Evolutionary conservation across 257 asterid genomes (phyloP).

Genomic region (Solanum tarijense): DNA sequence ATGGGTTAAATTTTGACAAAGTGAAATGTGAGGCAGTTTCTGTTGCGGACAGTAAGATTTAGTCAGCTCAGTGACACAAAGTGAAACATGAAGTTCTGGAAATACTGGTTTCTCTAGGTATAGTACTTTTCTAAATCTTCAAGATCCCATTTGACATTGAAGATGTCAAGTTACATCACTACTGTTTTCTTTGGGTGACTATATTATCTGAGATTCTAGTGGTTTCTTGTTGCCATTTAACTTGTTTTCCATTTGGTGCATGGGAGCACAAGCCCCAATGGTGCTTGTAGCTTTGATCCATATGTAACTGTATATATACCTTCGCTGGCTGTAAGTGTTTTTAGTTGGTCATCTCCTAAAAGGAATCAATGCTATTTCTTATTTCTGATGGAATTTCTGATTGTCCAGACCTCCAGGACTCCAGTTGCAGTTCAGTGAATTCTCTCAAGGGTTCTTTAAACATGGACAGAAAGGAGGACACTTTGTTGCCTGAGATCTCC

Average conservation of each 20-base stretch:
- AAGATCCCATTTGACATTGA: not conserved
- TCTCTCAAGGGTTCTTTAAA: constrained; percentile 22
- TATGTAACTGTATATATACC: not conserved
- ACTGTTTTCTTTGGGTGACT: not conserved
- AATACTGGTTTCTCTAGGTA: not conserved
- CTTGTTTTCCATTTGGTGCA: not conserved
- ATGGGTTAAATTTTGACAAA: not conserved
- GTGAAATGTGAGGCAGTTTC: not conserved
- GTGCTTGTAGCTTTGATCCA: not conserved
- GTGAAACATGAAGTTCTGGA: not conserved
- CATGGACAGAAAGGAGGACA: constrained; percentile 33
- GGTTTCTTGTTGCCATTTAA: not conserved
- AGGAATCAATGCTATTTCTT: not conserved
- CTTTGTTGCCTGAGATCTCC: constrained; percentile 51
- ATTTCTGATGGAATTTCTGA: constrained; percentile 7
- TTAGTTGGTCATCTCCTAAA: not conserved
- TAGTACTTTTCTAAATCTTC: not conserved
- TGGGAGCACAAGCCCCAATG: not conserved
- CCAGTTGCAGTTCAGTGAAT: constrained; percentile 17
- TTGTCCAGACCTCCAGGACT: constrained; percentile 43
- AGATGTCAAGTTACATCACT: not conserved
- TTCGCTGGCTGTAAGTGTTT: not conserved
- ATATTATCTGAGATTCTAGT: not conserved
- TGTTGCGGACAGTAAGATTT: not conserved
- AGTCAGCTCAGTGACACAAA: not conserved